A percentile compares a stretch with the other conserved stretches of the same genome.
Conservation (phyloP, 2,329 filamentous ascomycete species). For the Massarina eburnea region DNA sequence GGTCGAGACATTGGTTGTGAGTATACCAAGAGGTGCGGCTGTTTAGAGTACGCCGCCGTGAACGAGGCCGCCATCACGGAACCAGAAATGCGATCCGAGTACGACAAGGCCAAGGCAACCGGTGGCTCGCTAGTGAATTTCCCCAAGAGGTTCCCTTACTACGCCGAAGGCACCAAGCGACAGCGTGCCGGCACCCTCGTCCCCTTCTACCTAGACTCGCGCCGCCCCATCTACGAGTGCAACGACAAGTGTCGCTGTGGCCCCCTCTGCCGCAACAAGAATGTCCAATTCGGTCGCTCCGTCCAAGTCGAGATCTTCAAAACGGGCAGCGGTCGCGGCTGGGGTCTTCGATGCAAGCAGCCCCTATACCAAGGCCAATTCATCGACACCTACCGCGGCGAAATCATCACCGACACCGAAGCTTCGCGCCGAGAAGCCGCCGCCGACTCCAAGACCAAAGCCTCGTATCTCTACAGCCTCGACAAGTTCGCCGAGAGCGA, state of each 20-base stretch:
- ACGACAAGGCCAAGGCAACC: constrained; percentile 16
- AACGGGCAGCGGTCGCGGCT: constrained; percentile 67
- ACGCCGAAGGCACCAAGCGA: constrained; percentile 30
- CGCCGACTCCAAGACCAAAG: constrained; percentile 60
- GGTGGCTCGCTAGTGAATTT: constrained; percentile 38
- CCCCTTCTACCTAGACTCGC: constrained; percentile 46
- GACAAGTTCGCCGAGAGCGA: constrained; percentile 74
- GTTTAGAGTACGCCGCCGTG: constrained; percentile 64
- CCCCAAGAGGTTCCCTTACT: constrained; percentile 65
- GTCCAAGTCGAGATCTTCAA: constrained; percentile 77
- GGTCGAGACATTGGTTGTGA: constrained; percentile 61
- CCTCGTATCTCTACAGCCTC: constrained; percentile 76
- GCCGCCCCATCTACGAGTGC: constrained; percentile 73
- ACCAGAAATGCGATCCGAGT: constrained; percentile 23
- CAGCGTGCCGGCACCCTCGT: constrained; percentile 36
- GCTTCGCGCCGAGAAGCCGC: constrained; percentile 64
- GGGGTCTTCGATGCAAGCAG: constrained; percentile 70
- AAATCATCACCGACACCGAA: constrained; percentile 55
- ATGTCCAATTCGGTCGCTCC: constrained; percentile 72
- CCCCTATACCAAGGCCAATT: constrained; percentile 73
- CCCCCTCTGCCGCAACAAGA: constrained; percentile 67
- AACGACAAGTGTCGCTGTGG: constrained; percentile 70
- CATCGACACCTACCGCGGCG: constrained; percentile 75
- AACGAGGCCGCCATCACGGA: constrained; percentile 41
- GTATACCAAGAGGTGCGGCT: constrained; percentile 64